phyloP scores from a whole-genome alignment of 176 grass and related monocot species.

The Carex parvula region DNA sequence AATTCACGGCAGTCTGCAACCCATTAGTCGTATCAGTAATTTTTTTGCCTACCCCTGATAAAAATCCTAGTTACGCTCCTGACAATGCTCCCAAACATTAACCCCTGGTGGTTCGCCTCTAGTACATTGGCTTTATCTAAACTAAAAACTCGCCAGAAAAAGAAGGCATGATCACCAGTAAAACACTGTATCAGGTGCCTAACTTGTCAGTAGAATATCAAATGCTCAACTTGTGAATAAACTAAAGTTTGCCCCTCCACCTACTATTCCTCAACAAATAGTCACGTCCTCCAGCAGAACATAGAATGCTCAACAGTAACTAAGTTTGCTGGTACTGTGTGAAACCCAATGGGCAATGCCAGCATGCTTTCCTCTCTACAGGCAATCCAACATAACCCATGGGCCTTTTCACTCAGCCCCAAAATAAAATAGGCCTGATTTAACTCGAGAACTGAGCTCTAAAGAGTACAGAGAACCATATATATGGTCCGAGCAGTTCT shows the following conservation, averaged over 20 bases:
- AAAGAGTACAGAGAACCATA: neutral
- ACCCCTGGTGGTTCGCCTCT: neutral
- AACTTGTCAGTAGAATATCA: neutral
- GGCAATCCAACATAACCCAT: neutral
- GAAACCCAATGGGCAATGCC: neutral
- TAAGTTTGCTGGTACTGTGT: neutral
- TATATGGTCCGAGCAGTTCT: neutral
- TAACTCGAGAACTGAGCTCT: neutral
- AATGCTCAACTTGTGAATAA: neutral
- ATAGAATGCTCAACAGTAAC: neutral
- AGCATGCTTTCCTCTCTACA: neutral
- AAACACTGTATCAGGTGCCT: neutral
- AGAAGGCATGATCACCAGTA: neutral
- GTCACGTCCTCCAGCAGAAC: neutral
- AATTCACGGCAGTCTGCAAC: too few relatives aligned
- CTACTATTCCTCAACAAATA: neutral
- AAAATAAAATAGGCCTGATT: neutral
- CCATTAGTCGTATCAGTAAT: too few relatives aligned
- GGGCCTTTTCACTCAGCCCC: too few relatives aligned
- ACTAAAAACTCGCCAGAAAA: neutral
- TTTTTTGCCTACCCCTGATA: too few relatives aligned
- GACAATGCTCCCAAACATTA: neutral
- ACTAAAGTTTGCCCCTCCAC: neutral
- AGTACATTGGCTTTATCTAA: neutral
- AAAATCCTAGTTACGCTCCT: too few relatives aligned